Evolutionary conservation across 2,329 filamentous ascomycete species (phyloP).

Genomic region (Ophiobolus disseminans): DNA sequence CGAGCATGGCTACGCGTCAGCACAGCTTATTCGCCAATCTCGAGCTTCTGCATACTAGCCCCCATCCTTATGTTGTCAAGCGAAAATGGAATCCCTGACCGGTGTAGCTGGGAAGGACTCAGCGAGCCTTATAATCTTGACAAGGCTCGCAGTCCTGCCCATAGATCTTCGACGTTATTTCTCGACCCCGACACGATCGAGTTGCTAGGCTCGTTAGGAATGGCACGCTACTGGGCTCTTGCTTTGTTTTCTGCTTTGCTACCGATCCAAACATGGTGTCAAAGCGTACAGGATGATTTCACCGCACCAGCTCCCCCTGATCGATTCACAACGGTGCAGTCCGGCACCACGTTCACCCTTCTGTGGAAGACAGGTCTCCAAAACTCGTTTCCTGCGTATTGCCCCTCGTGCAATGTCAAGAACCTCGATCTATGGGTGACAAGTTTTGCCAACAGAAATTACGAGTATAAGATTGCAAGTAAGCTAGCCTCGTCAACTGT

Average conservation of each 20-base stretch:
- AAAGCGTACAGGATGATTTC: constrained; percentile 24
- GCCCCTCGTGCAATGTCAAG: constrained; percentile 12
- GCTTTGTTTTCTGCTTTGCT: constrained; percentile 3
- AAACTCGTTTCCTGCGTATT: constrained; percentile 13
- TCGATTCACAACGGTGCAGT: constrained; percentile 20
- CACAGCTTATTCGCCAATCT: no score
- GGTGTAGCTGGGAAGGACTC: no score
- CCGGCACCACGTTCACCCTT: constrained; percentile 17
- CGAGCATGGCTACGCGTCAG: no score
- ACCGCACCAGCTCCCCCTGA: constrained; percentile 24
- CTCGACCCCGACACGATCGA: no score
- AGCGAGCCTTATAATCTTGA: no score
- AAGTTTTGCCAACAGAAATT: constrained; percentile 15
- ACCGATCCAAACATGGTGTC: constrained; percentile 14
- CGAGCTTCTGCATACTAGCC: no score
- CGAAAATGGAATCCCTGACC: no score
- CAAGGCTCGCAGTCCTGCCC: no score
- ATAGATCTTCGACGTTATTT: no score
- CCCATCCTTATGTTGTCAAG: no score
- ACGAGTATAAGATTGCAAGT: constrained; percentile 20
- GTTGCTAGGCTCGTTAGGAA: no score
- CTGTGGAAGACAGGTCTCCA: constrained; percentile 19
- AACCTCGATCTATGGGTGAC: constrained; percentile 26
- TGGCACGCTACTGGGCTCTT: no score
- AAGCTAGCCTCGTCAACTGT: constrained; percentile 1